Evolutionary conservation across 257 asterid genomes (phyloP), one percentile per base, ranked within the genome.

Genomic region (Lithospermum erythrorhizon): DNA sequence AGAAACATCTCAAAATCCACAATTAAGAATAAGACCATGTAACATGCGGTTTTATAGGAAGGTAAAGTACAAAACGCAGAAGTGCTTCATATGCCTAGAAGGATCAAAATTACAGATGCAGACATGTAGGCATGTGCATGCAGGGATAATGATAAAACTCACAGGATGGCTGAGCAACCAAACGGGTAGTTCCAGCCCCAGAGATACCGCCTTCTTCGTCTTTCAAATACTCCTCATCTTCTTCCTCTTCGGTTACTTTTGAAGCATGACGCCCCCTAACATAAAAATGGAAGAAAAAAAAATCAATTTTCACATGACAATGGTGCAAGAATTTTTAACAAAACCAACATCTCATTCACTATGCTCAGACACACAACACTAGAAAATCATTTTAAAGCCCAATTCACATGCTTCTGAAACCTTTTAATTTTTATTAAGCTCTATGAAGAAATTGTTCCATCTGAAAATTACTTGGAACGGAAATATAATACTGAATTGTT

Each of bases 191-290:
- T 76, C 95, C 95, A 11, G 84, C 59, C 48, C 89, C 97, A 69
- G 95, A 73, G 35, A 78, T 71, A 25, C 80, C 80, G 59, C 66
- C 81, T 68, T 88, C 98, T 74, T 83, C 99, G 73, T 89, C 99
- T 75, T 93, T 93, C 69, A 93, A 91, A 68, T 79, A 93, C 73
- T 83, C 97, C 61, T 87, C 95, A 65, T 93, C 99, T 79, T 93
- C 99, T 80, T 93, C 99, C 82, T 93, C 95, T 80, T 91, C 98
- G 62, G 98, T 91, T 61, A 86, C 22, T 84, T 91, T 91, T 4
- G 98, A 91, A 45, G 96, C 96, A 79, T 93, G 99, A 71, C 99
- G 97, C 52, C 99, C 99, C 79, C 99, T 93, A 48, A 21, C 23
- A 18, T 35, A 48, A 5, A 9, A 5, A 11, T 14, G 9, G 45